Base-by-base conservation (phyloP, 2,329 filamentous ascomycete genomes). In the Plectosphaerella cucumerina region DNA sequence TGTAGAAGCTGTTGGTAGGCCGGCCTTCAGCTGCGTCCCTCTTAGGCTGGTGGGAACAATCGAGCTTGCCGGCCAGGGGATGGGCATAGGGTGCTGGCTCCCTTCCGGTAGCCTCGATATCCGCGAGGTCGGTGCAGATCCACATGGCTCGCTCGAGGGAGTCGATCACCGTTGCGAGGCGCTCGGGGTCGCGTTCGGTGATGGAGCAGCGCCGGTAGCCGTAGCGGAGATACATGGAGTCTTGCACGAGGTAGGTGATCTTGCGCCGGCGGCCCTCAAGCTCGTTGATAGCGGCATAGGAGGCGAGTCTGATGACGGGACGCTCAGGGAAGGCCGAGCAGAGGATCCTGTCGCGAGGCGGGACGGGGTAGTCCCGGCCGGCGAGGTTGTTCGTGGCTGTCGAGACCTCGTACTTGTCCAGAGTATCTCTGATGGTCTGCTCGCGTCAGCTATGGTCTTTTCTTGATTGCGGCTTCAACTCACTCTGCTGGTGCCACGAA, bases 321-420 rank as follows among this genome's bases (percentile, higher is more conserved):
- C 54, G 48, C 34, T 51, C 47, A 8, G 53, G 53, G 3, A 49
- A 51, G n/a, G 50, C 45, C 20, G 54, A 56, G 26, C 50, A 47
- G 31, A 56, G 55, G 23, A 56, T 49, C 31, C 51, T 50, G 18
- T 53, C 42, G 18, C 22, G 42, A 26, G 42, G 42, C 42, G 21
- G 20, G n/a, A 37, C 17, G 18, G 35, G 31, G 34, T 22, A 53
- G 21, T 53, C 47, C 14, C 47, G 47, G 18, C 43, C 45, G 39
- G 49, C 37, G 12, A 49, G 33, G 41, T 50, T 55, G 33, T 42
- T 37, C 14, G 23, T 52, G 18, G 50, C 50, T n/a, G 54, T 49
- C 6, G 53, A 48, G 41, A 44, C 53, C 42, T 56, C 53, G 44
- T 56, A 55, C 15, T 31, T 12, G 37, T 55, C 53, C 26, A 56